Evolutionary conservation across 768 basidiomycete genomes (phyloP), one percentile per base, ranked within the genome.

Genomic region (Asterophora parasitica): DNA sequence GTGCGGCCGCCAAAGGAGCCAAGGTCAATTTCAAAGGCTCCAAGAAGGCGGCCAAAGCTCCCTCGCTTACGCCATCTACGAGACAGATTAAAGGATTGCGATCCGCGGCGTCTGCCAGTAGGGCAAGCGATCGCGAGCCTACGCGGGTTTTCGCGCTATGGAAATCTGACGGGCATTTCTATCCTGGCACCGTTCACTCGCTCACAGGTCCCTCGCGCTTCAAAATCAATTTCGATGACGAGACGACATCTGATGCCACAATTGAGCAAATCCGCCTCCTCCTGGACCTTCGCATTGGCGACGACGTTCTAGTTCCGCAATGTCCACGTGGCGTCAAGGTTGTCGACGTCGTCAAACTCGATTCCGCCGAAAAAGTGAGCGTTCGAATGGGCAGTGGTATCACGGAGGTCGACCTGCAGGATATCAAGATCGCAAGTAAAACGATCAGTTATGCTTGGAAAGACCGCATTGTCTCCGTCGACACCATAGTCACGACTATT

Each of bases 121-220:
- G 54, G 32, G 41, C 43, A 16, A 40, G 35, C 11, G 44, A 50
- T 27, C 26, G 42, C 20, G 50, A 58, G 5, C 68, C 75, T 16
- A 83, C 82, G 10, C 77, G 78, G 4, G 82, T 89, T n/a, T 81
- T 85, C 55, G 86, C 83, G 7, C 58, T 83, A 9, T 88, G 85
- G 85, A 77, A 70, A 51, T 63, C 66, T 37, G 79, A 81, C 41
- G 75, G 73, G 3, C 72, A 74, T 54, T 91, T 73, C 64, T 85
- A 81, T 59, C 63, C 79, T 13, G 89, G 86, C 12, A 70, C 64
- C 30, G 72, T 86, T 20, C 58, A 79, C 44, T 67, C 70, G 13
- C 53, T 61, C 42, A 47, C 53, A 17, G 56, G 38, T 19, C 59
- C 58, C 20, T 59, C 57, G 27, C 60, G 56, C 3, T 84, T 79